phyloP scores from a whole-genome alignment of 768 basidiomycete species.

The Kondoa malvinella region DNA sequence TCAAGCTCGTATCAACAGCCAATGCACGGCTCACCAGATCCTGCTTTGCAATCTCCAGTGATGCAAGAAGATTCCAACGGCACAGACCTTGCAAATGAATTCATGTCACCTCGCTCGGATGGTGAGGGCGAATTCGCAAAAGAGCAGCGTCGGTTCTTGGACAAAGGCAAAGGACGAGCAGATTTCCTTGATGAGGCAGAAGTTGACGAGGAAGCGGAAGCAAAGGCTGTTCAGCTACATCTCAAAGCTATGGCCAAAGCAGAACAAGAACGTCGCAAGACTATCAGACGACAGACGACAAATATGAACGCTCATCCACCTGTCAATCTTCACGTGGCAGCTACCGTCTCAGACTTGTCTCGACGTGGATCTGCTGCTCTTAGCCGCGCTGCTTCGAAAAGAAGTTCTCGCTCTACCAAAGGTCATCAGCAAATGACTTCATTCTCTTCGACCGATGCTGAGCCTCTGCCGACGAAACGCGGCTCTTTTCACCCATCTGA shows the following conservation, averaged over 20 bases:
- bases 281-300: neutral
- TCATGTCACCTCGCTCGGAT: neutral
- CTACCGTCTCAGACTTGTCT: neutral
- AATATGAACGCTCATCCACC: neutral
- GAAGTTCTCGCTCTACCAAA: neutral
- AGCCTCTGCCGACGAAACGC: neutral
- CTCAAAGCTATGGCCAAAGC: neutral
- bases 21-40: too few relatives aligned
- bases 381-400: neutral
- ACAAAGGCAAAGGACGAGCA: neutral
- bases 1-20: too few relatives aligned
- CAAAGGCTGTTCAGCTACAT: neutral
- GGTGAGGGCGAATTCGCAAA: neutral
- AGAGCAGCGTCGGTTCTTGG: neutral
- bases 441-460: neutral
- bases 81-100: neutral
- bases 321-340: neutral
- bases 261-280: neutral
- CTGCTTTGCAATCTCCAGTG: too few relatives aligned
- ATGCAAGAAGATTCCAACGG: neutral
- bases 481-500: neutral
- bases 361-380: neutral
- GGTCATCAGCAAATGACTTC: neutral
- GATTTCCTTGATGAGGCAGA: neutral
- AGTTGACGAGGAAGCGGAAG: neutral